A percentile compares a stretch with the other conserved stretches of the same genome.
Conservation (phyloP, 495 filamentous ascomycete species). For the Neurospora pannonica region DNA sequence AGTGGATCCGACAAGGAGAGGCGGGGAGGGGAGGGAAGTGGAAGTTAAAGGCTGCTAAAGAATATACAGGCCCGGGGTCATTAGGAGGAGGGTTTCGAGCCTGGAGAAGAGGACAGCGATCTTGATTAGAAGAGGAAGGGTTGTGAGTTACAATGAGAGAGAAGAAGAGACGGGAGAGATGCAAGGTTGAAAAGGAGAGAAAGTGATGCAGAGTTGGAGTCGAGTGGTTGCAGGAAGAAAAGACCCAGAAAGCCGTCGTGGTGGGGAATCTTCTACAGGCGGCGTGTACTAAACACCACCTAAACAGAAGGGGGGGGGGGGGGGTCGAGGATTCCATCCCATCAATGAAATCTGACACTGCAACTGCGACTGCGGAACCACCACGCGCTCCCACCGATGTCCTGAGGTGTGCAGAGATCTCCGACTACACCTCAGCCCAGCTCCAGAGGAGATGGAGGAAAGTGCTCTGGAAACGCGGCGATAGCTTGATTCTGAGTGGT, state of each 20-base stretch:
- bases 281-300: background rate
- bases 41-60: background rate
- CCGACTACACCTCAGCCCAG: background rate
- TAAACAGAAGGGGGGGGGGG: background rate
- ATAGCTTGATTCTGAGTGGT: background rate
- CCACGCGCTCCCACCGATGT: background rate
- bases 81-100: background rate
- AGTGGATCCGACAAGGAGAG: background rate
- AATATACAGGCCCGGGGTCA: background rate
- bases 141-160: background rate
- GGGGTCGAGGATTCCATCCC: background rate
- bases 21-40: background rate
- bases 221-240: background rate
- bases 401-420: background rate
- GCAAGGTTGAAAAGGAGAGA: background rate
- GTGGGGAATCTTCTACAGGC: background rate
- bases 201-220: background rate
- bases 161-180: background rate
- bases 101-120: background rate
- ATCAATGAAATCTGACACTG: background rate
- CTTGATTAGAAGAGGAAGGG: background rate
- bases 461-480: background rate
- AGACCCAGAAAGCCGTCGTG: background rate
- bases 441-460: background rate
- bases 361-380: background rate